These are phyloP conservation scores for Talaromyces sp. DNA, from an alignment of 2,329 filamentous ascomycete genomes.

Conservation along the genomic window DNA sequence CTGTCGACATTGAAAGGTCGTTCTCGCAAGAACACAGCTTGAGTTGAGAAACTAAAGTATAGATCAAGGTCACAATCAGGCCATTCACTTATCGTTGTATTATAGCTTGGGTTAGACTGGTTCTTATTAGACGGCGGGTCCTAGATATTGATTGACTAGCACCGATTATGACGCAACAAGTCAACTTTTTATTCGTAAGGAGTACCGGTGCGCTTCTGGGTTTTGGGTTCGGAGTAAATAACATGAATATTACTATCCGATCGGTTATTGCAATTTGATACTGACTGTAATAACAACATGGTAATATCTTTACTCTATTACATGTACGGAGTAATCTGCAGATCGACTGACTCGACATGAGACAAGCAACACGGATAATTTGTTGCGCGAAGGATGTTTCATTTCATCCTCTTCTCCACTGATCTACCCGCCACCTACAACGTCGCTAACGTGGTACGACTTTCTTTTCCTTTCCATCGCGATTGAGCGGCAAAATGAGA, in stretches of 20 bases:
- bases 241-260: not conserved
- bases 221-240: not conserved
- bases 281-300: too few species aligned
- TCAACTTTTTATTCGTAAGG: not conserved
- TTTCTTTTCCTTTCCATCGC: not conserved
- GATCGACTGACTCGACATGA: not conserved
- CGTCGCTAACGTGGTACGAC: not conserved
- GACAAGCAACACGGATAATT: too few species aligned
- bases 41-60: not conserved
- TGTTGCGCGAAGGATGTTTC: not conserved
- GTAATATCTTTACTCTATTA: not conserved
- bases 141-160: not conserved
- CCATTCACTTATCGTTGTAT: not conserved
- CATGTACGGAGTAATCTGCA: too few species aligned
- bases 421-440: not conserved
- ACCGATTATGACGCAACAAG: too few species aligned
- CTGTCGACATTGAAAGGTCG: slow-evolving; percentile 11
- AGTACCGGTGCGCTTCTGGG: not conserved
- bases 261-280: not conserved
- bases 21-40: slow-evolving; percentile 7
- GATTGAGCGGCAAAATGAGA: not conserved
- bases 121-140: not conserved
- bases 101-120: not conserved
- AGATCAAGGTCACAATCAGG: not conserved
- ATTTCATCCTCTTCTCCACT: not conserved